Percentiles rank a stretch among this genome's conserved stretches.
Conservation (phyloP, 805 yeast species). For the Ogataea paraovalis region DNA sequence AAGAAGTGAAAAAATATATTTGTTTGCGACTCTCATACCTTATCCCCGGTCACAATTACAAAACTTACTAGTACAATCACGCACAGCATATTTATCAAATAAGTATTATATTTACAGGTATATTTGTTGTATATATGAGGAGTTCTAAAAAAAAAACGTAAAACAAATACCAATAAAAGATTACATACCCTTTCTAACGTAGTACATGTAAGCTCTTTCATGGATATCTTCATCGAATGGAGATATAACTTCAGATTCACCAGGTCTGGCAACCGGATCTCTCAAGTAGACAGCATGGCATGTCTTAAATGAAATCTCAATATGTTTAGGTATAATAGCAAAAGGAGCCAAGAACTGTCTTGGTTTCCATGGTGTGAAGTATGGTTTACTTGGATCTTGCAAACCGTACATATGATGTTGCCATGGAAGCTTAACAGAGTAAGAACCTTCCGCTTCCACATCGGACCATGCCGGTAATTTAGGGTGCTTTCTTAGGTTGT, state of each 20-base stretch:
- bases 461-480: conserved; percentile 34
- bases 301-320: conserved; percentile 84
- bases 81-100: too few species aligned
- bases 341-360: conserved; percentile 91
- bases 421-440: conserved; percentile 69
- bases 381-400: conserved; percentile 68
- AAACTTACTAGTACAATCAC: too few species aligned
- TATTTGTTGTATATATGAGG: conserved; percentile 2
- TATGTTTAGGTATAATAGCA: conserved; percentile 86
- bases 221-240: conserved; percentile 82
- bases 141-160: not conserved
- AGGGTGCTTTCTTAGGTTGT: conserved; percentile 39
- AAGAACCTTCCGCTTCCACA: conserved; percentile 30
- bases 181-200: conserved; percentile 63
- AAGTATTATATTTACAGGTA: conserved; percentile 16
- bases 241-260: conserved; percentile 90
- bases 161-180: conserved; percentile 2
- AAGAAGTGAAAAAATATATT: too few species aligned
- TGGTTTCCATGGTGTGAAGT: conserved; percentile 96
- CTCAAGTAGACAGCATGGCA: conserved; percentile 96
- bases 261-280: conserved; percentile 96
- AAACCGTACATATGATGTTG: conserved; percentile 79
- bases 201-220: conserved; percentile 93
- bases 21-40: too few species aligned
- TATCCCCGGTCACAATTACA: too few species aligned